These are phyloP conservation scores for Ascochyta pisi DNA, from an alignment of 2,329 filamentous ascomycete genomes.

Conservation along the genomic window DNA sequence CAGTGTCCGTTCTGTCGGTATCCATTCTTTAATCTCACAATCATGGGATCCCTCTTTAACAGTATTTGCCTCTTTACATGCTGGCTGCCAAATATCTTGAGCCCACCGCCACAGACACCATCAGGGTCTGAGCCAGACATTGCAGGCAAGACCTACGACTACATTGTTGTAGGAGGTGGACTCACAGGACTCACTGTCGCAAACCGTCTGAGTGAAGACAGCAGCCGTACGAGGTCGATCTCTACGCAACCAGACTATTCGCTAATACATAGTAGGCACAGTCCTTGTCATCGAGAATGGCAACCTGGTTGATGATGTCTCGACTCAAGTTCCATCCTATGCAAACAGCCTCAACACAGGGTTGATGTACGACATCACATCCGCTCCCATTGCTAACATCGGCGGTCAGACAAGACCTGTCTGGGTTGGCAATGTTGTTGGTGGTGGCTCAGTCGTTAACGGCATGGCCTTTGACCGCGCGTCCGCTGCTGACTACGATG, in stretches of 20 bases:
- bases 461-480: slow-evolving; percentile 50
- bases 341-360: slow-evolving; percentile 31
- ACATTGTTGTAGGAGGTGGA: slow-evolving; percentile 43
- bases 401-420: slow-evolving; percentile 24
- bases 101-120: neutral
- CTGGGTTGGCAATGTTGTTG: slow-evolving; percentile 39
- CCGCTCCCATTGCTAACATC: slow-evolving; percentile 27
- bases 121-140: slow-evolving; percentile 20
- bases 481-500: slow-evolving; percentile 53
- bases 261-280: slow-evolving; percentile 25
- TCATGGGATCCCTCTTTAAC: slow-evolving; percentile 20
- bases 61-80: slow-evolving; percentile 24
- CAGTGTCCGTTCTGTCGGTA: neutral
- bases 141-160: slow-evolving; percentile 36
- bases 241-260: neutral
- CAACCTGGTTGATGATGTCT: slow-evolving; percentile 29
- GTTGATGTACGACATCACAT: slow-evolving; percentile 36
- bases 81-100: slow-evolving; percentile 22
- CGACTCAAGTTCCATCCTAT: slow-evolving; percentile 30
- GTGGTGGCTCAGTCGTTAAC: slow-evolving; percentile 49
- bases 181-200: slow-evolving; percentile 41
- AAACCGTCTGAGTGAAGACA: slow-evolving; percentile 40
- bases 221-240: slow-evolving; percentile 18
- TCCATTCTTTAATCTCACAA: slow-evolving; percentile 5
- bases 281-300: slow-evolving; percentile 41